These are phyloP conservation scores for Citropsis articulata DNA, from an alignment of 345 rosid species.

Conservation along the genomic window DNA sequence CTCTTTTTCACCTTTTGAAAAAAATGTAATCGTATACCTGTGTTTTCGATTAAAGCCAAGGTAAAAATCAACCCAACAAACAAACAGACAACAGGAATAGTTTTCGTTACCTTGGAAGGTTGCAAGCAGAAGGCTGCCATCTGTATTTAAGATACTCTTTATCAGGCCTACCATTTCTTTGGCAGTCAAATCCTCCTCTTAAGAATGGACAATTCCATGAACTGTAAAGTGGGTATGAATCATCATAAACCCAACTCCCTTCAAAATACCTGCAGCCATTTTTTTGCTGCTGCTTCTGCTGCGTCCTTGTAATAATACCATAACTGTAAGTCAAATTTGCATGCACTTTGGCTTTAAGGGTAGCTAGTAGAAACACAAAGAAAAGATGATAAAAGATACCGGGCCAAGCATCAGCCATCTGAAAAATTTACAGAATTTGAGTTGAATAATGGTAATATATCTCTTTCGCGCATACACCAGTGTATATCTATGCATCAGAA, in stretches of 20 bases:
- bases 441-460: neutral
- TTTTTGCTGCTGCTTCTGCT: neutral
- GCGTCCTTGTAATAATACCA: neutral
- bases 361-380: neutral
- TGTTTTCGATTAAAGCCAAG: too few relatives aligned
- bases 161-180: conserved; percentile 48
- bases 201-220: conserved; percentile 42
- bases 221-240: conserved; percentile 33
- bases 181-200: conserved; percentile 36
- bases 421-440: neutral
- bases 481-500: too few relatives aligned
- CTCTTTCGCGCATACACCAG: too few relatives aligned
- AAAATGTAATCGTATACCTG: too few relatives aligned
- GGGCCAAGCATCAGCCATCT: neutral
- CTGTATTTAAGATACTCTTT: conserved; percentile 33
- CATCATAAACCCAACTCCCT: conserved; percentile 47
- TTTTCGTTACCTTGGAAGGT: conserved; percentile 37
- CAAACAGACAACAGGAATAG: neutral
- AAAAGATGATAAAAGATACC: conserved; percentile 2
- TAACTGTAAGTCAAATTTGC: neutral
- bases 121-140: conserved; percentile 48
- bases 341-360: neutral
- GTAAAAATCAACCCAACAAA: too few relatives aligned
- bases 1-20: too few relatives aligned
- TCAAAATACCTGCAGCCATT: conserved; percentile 33